Conservation (phyloP, 2,329 filamentous ascomycete genomes). For the Cladosporium phlei region DNA sequence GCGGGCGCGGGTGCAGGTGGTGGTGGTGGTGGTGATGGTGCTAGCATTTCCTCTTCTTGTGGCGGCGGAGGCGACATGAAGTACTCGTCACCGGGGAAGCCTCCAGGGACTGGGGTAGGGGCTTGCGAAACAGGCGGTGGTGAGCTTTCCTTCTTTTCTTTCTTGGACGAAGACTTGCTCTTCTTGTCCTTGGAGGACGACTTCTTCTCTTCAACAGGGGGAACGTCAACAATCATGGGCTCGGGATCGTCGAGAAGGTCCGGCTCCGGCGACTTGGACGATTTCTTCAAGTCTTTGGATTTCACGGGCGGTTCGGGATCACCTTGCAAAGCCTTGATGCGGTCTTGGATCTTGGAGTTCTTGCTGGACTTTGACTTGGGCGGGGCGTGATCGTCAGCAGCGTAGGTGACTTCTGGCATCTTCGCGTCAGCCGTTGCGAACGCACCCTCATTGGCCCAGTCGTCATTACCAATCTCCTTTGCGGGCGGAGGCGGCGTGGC, state of each 20-base stretch:
- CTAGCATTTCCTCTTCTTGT: conserved; percentile 13
- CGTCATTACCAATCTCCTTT: conserved; percentile 42
- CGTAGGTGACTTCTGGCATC: conserved; percentile 40
- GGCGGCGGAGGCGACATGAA: no score
- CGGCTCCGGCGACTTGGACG: conserved; percentile 16
- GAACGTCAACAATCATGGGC: conserved; percentile 7
- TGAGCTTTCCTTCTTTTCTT: conserved; percentile 15
- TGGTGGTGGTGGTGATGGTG: no score
- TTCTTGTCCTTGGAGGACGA: conserved; percentile 17
- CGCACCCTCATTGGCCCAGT: conserved; percentile 39
- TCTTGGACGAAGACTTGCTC: conserved; percentile 13
- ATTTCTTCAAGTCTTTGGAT: conserved; percentile 15
- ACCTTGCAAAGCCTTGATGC: conserved; percentile 44
- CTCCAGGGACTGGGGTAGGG: conserved; percentile 41
- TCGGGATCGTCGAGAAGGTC: conserved; percentile 8
- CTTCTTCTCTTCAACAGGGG: conserved; percentile 17
- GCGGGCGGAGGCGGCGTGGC: conserved; percentile 31
- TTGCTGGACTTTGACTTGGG: conserved; percentile 40
- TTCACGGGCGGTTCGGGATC: conserved; percentile 28
- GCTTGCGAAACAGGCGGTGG: conserved; percentile 21
- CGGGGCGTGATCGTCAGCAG: conserved; percentile 38
- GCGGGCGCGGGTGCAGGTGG: conserved; percentile 10
- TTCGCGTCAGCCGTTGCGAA: conserved; percentile 36
- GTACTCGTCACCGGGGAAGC: conserved; percentile 44
- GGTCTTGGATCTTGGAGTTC: conserved; percentile 47